Evolutionary conservation across 1,284 basidiomycete species (phyloP).

Genomic region (Rhodofomes roseus): DNA sequence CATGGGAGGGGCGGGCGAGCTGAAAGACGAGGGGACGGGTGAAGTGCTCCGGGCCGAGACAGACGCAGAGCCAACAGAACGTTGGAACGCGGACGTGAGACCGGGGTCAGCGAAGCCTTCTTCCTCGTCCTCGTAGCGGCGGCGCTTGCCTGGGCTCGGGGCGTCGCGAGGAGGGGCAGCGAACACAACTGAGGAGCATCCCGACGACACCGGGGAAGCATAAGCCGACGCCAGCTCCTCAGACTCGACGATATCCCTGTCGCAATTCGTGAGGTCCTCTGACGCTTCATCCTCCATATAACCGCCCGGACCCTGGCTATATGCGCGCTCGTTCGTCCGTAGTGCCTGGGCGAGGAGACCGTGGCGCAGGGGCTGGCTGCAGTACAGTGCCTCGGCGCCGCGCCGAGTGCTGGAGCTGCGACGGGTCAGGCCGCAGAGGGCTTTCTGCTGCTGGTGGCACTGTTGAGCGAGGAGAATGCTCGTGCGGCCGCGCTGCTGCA

Average conservation of each 20-base stretch:
- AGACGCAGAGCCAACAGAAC: not conserved
- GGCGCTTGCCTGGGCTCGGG: not conserved
- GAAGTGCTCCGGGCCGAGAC: not conserved
- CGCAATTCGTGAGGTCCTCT: not conserved
- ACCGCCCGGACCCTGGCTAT: not conserved
- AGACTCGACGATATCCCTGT: not conserved
- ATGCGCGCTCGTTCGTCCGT: not conserved
- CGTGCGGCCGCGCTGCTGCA: slow-evolving; percentile 14
- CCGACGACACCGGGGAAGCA: not conserved
- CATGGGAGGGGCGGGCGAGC: not conserved
- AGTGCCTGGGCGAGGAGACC: not conserved
- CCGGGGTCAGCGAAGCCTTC: slow-evolving; percentile 2
- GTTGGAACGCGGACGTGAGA: slow-evolving; percentile 10
- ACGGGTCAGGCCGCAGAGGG: not conserved
- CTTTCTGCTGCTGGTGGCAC: slow-evolving; percentile 8
- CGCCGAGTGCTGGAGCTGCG: not conserved
- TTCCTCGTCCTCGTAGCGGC: not conserved
- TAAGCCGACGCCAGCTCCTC: not conserved
- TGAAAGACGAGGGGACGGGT: slow-evolving; percentile 1
- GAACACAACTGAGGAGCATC: slow-evolving; percentile 2
- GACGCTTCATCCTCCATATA: not conserved
- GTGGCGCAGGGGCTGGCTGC: not conserved
- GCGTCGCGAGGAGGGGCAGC: not conserved
- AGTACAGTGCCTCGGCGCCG: not conserved
- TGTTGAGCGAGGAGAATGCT: slow-evolving; percentile 12